A percentile compares a stretch with the other conserved stretches of the same genome.
Conservation (phyloP, 176 grass and related monocot species). For the Coix lacrymajobi region DNA sequence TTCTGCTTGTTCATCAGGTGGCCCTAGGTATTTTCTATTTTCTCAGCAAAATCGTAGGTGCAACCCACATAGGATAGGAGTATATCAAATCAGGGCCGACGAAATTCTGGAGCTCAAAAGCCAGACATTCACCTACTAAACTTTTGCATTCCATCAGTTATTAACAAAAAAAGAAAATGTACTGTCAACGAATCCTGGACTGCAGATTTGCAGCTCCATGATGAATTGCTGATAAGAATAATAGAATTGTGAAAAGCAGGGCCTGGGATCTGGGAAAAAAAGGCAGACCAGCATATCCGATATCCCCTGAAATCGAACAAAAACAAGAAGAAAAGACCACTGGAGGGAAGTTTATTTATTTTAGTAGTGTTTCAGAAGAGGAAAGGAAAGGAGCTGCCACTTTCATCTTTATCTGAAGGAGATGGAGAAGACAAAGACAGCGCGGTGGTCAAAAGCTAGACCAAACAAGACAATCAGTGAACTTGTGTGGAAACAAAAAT, state of each 20-base stretch:
- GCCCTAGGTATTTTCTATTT: not conserved
- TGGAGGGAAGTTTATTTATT: not conserved
- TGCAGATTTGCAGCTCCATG: not conserved
- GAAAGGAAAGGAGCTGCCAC: not conserved
- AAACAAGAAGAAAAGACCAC: not conserved
- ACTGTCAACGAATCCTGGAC: not conserved
- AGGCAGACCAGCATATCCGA: slow-evolving; percentile 42
- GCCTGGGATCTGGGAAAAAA: slow-evolving; percentile 10
- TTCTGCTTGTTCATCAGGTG: slow-evolving; percentile 14
- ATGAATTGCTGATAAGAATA: not conserved
- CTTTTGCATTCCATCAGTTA: not conserved
- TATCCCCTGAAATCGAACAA: slow-evolving; percentile 21
- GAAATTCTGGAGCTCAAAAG: slow-evolving; percentile 25
- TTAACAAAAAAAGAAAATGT: not conserved
- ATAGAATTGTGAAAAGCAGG: not conserved
- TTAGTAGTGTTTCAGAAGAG: not conserved
- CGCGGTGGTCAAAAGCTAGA: slow-evolving; percentile 30
- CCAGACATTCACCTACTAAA: not conserved
- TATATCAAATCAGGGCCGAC: not conserved
- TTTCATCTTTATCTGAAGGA: slow-evolving; percentile 19
- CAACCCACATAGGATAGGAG: not conserved
- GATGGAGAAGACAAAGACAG: slow-evolving; percentile 14
- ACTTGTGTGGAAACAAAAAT: not conserved
- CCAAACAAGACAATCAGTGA: slow-evolving; percentile 37
- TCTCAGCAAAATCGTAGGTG: slow-evolving; percentile 13